Evolutionary conservation across 2,329 filamentous ascomycete species (phyloP).

Genomic region (Paecilomyces variotii): DNA sequence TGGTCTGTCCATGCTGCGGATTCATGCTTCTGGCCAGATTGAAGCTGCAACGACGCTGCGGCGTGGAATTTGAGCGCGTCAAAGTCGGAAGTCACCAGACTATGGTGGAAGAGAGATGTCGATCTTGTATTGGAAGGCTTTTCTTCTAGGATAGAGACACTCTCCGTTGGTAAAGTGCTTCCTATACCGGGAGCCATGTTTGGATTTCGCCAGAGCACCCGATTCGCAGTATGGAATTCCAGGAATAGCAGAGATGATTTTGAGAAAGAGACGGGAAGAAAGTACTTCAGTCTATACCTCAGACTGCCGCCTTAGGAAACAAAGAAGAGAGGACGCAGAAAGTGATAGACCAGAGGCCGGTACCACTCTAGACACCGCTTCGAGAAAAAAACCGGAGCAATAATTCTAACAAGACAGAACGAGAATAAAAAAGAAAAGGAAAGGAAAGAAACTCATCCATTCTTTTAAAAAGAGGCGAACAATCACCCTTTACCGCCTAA

Average conservation of each 20-base stretch:
- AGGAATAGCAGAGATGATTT: not conserved
- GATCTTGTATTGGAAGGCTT: conserved; percentile 4
- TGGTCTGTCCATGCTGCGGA: conserved; percentile 12
- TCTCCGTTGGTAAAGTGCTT: not conserved
- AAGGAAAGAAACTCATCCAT: not conserved
- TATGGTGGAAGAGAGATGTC: conserved; percentile 20
- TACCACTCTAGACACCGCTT: not conserved
- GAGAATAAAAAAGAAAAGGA: not conserved
- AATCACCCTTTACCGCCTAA: not conserved
- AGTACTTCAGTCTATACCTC: not conserved
- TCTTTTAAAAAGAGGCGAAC: not conserved
- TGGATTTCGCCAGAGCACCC: not conserved
- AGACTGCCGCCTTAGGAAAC: not conserved
- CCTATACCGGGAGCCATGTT: conserved; percentile 2
- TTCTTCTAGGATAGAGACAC: not conserved
- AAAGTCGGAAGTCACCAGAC: conserved; percentile 23
- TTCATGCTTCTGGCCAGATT: conserved; percentile 10
- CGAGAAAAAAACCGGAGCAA: too few species aligned
- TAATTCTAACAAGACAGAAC: not conserved
- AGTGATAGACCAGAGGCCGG: not conserved
- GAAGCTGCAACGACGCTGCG: conserved; percentile 25
- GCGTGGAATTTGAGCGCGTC: conserved; percentile 27
- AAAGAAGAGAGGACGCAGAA: too few species aligned
- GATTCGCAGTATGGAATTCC: not conserved
- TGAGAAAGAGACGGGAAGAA: not conserved